phyloP scores from a whole-genome alignment of 1,284 basidiomycete genomes.

The Trichosporon sp. region DNA sequence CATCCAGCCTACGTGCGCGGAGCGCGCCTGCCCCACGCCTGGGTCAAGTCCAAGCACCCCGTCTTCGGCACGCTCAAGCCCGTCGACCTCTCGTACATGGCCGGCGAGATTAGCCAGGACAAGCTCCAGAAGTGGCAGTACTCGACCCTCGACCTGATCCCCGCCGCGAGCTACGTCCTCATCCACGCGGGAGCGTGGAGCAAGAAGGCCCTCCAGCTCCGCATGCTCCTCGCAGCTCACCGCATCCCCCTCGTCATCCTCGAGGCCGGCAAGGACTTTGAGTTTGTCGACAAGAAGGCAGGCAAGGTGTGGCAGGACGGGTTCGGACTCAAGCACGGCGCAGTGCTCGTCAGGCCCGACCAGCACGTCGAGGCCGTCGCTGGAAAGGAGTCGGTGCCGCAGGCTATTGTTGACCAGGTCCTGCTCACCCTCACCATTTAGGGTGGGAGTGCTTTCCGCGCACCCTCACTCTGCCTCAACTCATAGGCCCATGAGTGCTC shows the following conservation, averaged over 20 bases:
- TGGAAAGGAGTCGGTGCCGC: background rate
- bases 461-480: no score
- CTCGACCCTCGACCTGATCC: slow-evolving; percentile 20
- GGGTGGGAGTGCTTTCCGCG: background rate
- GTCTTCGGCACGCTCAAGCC: slow-evolving; percentile 6
- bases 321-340: slow-evolving; percentile 16
- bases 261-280: slow-evolving; percentile 20
- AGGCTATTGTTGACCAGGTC: slow-evolving; percentile 1
- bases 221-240: slow-evolving; percentile 1
- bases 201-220: slow-evolving; percentile 10
- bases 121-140: slow-evolving; percentile 18
- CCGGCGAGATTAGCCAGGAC: slow-evolving; percentile 11
- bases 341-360: slow-evolving; percentile 20
- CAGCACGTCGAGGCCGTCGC: slow-evolving; percentile 20
- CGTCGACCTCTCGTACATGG: slow-evolving; percentile 22
- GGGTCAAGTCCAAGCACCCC: slow-evolving; percentile 13
- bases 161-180: slow-evolving; percentile 11
- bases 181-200: slow-evolving; percentile 15
- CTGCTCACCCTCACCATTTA: background rate
- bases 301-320: slow-evolving; percentile 18
- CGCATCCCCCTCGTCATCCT: slow-evolving; percentile 6
- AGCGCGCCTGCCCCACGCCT: slow-evolving; percentile 22
- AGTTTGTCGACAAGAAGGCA: slow-evolving; percentile 17
- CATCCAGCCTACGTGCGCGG: slow-evolving; percentile 19
- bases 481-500: no score